Percentiles rank a stretch among this genome's conserved stretches.
Conservation (phyloP, 805 yeast species). For the Spathaspora hagerdaliae region DNA sequence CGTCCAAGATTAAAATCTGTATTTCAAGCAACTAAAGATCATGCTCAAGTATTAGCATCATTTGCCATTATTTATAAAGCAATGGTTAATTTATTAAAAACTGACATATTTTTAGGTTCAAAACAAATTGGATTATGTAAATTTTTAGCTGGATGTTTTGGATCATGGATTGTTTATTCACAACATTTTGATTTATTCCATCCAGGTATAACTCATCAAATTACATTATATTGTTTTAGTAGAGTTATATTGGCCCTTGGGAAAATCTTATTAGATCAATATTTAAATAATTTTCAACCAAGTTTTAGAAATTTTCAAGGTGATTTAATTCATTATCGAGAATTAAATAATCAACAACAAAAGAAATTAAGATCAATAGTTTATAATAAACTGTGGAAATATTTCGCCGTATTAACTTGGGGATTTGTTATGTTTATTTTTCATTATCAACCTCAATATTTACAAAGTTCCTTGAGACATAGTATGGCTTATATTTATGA, state of each 20-base stretch:
- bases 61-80: constrained; percentile 54
- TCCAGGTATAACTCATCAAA: constrained; percentile 61
- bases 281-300: constrained; percentile 35
- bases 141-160: constrained; percentile 37
- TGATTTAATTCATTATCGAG: constrained; percentile 10
- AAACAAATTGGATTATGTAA: constrained; percentile 23
- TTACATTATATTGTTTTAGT: constrained; percentile 69
- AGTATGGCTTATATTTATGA: constrained; percentile 72
- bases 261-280: constrained; percentile 42
- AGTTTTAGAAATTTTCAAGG: constrained; percentile 13
- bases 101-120: constrained; percentile 32
- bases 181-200: constrained; percentile 42
- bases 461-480: constrained; percentile 62
- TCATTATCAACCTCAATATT: constrained; percentile 54
- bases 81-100: constrained; percentile 23
- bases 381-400: constrained; percentile 47
- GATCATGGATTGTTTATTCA: constrained; percentile 41
- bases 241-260: constrained; percentile 63
- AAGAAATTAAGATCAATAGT: constrained; percentile 23
- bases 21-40: constrained; percentile 49
- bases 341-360: constrained; percentile 30
- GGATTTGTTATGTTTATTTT: constrained; percentile 70
- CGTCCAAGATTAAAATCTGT: constrained; percentile 44
- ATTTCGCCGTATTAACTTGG: constrained; percentile 66
- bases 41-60: constrained; percentile 51